Base-by-base conservation (phyloP, 192 early-diverging fungal species). In the Phlyctochytrium planicorne region DNA sequence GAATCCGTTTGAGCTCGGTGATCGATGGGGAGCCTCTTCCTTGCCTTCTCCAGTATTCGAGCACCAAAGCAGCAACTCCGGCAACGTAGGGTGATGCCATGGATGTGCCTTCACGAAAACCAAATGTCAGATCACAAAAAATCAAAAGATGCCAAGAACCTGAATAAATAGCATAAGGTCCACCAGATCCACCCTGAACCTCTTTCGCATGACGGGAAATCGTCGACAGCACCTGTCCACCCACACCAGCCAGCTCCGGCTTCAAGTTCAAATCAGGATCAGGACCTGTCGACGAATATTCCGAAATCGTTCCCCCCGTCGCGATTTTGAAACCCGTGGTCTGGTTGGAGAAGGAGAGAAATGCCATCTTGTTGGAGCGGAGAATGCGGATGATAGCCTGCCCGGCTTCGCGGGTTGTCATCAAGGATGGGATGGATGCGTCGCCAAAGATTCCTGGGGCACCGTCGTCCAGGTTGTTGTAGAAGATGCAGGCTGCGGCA, bases 261-360 rank as follows among this genome's bases (percentile, higher is more conserved):
- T 91, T 89, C 23, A 87, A 65, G 23, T 84, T 70, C 57, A 94
- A 73, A 59, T 91, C 84, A 16, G 80, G 78, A 50, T 84, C 87
- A 0, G 89, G 86, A 24, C 94, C 94, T 69, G 83, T 82, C 27
- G 88, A 89, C 12, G 89, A 90, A 64, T 90, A 93, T 33, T 60
- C 57, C 20, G 92, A 93, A 3, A 91, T 68, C 34, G 77, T 86
- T 34, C 87, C 86, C 32, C 81, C 88, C 3, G 80, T 69, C 0
- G 79, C 72, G 59, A 83, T 80, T 16, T 37, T 60, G 25, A 73
- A 65, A 25, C 80, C 71, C 40, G 76, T 73, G 0, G 77, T 72
- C 3, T 78, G 72, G 65, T 79, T 71, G 25, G 81, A 80, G 27
- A 86, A 84, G 3, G 68, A 59, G n/a, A 87, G 65, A 0, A 72